A percentile compares a stretch with the other conserved stretches of the same genome.
Conservation (phyloP, 2,329 filamentous ascomycete genomes). For the Curvularia hawaiiensis region DNA sequence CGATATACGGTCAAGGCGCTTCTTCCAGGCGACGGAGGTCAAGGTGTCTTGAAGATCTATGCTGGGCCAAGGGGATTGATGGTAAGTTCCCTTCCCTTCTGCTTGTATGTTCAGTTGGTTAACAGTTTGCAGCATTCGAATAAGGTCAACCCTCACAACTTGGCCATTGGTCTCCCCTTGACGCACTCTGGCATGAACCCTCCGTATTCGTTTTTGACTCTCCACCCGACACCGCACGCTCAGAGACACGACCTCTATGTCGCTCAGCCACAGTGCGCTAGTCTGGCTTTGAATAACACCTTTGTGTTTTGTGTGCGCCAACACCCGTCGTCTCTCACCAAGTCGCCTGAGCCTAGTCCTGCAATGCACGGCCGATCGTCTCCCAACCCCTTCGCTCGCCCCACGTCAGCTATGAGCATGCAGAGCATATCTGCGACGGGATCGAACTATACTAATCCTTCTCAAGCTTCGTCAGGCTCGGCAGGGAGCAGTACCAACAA, state of each 20-base stretch:
- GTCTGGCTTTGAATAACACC: conserved; percentile 91
- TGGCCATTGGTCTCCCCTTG: conserved; percentile 89
- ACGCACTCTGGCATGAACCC: conserved; percentile 92
- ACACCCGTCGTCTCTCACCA: conserved; percentile 70
- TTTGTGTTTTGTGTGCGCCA: conserved; percentile 97
- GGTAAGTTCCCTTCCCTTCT: conserved; percentile 49
- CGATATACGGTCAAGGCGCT: conserved; percentile 93
- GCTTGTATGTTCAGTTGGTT: conserved; percentile 11
- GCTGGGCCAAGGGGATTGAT: conserved; percentile 93
- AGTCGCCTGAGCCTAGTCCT: conserved; percentile 42
- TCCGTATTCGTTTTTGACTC: conserved; percentile 87
- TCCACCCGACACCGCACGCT: conserved; percentile 97
- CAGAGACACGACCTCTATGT: conserved; percentile 97
- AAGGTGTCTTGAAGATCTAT: conserved; percentile 87
- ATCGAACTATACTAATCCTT: conserved; percentile 59
- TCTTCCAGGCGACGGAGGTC: conserved; percentile 88
- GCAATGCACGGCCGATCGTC: conserved; percentile 53
- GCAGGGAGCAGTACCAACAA: conserved; percentile 68
- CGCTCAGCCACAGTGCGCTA: conserved; percentile 89
- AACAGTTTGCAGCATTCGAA: conserved; percentile 71
- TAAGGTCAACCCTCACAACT: conserved; percentile 90
- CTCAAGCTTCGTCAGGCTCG: conserved; percentile 62
- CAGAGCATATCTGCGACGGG: conserved; percentile 59
- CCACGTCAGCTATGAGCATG: conserved; percentile 65
- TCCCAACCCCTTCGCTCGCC: conserved; percentile 59